Evolutionary conservation across 2,329 filamentous ascomycete species (phyloP).

Genomic region (Xenosphaeropsis pyriputrescens): DNA sequence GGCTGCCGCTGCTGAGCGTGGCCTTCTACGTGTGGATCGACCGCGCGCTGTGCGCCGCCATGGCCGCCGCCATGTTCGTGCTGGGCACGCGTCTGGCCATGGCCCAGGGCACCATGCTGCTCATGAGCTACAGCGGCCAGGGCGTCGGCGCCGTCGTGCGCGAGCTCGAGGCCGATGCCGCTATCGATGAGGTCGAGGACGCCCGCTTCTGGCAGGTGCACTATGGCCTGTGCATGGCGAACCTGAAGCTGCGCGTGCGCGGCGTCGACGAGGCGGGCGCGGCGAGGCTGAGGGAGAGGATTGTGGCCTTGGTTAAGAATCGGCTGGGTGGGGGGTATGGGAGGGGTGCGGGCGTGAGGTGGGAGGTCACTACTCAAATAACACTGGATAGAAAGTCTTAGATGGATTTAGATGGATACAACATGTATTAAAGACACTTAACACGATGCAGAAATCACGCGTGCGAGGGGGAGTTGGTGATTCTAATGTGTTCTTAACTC

Average conservation of each 20-base stretch:
- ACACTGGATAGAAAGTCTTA: conserved; percentile 9
- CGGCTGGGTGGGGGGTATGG: conserved; percentile 81
- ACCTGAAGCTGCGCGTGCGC: conserved; percentile 63
- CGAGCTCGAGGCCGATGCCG: conserved; percentile 71
- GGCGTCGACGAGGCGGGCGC: conserved; percentile 58
- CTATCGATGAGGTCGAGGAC: conserved; percentile 67
- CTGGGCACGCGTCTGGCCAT: conserved; percentile 74
- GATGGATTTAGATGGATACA: neutral
- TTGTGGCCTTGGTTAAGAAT: conserved; percentile 69
- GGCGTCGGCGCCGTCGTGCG: conserved; percentile 48
- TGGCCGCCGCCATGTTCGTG: conserved; percentile 78
- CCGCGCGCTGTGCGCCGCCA: conserved; percentile 62
- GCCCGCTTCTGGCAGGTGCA: conserved; percentile 98
- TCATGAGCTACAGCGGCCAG: conserved; percentile 63
- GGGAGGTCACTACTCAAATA: conserved; percentile 88
- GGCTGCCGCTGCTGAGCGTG: conserved; percentile 70
- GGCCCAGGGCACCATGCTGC: conserved; percentile 80
- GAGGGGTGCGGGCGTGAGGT: conserved; percentile 60
- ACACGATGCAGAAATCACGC: too few relatives aligned
- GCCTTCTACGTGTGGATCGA: conserved; percentile 77
- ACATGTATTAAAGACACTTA: too few relatives aligned
- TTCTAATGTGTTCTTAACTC: too few relatives aligned
- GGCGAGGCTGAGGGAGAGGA: conserved; percentile 57
- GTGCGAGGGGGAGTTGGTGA: too few relatives aligned
- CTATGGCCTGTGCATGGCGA: conserved; percentile 92